Percentiles rank a stretch among this genome's conserved stretches.
These are phyloP conservation scores for Sarcodon sp. DNA, from an alignment of 768 basidiomycete species.

Conservation along the genomic window DNA sequence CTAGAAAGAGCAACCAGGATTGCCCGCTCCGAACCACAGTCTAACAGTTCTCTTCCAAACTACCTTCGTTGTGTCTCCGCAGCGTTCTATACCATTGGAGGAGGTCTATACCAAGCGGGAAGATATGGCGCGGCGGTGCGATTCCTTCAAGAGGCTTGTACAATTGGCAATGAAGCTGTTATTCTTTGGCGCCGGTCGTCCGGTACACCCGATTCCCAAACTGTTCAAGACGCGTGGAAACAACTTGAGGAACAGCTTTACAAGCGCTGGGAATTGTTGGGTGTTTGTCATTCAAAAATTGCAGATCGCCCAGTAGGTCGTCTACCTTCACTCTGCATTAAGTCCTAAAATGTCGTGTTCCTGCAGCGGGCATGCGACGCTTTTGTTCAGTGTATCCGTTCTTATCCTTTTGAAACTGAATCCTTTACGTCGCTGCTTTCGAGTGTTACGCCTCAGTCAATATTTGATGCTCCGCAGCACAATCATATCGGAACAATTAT, in stretches of 20 bases:
- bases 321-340: conserved; percentile 2
- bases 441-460: conserved; percentile 10
- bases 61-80: conserved; percentile 60
- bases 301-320: conserved; percentile 58
- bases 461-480: conserved; percentile 29
- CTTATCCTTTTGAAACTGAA: conserved; percentile 34
- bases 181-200: background rate
- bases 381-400: conserved; percentile 34
- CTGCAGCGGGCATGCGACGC: conserved; percentile 47
- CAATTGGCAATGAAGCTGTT: conserved; percentile 33
- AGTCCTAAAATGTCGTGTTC: background rate
- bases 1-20: conserved; percentile 28
- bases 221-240: conserved; percentile 31
- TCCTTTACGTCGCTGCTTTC: conserved; percentile 23
- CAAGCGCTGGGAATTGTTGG: conserved; percentile 73
- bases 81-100: conserved; percentile 57
- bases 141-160: conserved; percentile 53
- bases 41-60: conserved; percentile 17
- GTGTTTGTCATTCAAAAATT: conserved; percentile 63
- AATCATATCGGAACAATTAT: conserved; percentile 49
- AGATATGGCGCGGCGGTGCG: conserved; percentile 51
- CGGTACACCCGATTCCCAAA: background rate
- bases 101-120: conserved; percentile 53
- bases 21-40: background rate
- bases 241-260: conserved; percentile 45